Conservation (phyloP, 2,329 filamentous ascomycete species). For the Penicillium sclerotiorum region DNA sequence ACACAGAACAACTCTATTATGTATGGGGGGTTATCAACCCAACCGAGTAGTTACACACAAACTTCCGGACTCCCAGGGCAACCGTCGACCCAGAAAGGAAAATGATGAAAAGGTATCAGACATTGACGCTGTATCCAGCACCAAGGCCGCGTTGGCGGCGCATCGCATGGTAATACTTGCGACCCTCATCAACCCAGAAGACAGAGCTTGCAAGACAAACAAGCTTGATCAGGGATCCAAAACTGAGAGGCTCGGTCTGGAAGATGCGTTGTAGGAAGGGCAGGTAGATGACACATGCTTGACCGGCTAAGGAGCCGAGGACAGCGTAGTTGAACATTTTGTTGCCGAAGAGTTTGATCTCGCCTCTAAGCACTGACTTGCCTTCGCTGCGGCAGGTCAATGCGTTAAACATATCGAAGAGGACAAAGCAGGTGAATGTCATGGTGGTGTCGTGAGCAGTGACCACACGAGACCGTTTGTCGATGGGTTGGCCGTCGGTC, state of each 20-base stretch:
- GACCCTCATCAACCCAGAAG: slow-evolving; percentile 89
- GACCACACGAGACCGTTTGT: slow-evolving; percentile 61
- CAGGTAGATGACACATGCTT: slow-evolving; percentile 90
- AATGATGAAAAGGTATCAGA: slow-evolving; percentile 27
- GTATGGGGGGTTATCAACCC: slow-evolving; percentile 20
- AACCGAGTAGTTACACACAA: slow-evolving; percentile 17
- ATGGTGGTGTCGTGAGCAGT: slow-evolving; percentile 96
- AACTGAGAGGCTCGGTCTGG: slow-evolving; percentile 82
- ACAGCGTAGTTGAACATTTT: slow-evolving; percentile 97
- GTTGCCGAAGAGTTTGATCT: slow-evolving; percentile 81
- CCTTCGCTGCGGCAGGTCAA: slow-evolving; percentile 87
- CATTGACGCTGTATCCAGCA: slow-evolving; percentile 46
- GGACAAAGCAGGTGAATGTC: slow-evolving; percentile 98
- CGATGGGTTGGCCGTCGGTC: slow-evolving; percentile 43
- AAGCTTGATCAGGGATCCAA: slow-evolving; percentile 74
- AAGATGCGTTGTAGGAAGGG: slow-evolving; percentile 93
- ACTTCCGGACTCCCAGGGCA: background rate
- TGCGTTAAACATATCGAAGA: slow-evolving; percentile 99
- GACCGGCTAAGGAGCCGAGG: slow-evolving; percentile 77
- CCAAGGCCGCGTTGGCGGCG: slow-evolving; percentile 37
- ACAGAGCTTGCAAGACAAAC: slow-evolving; percentile 80
- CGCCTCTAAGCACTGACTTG: slow-evolving; percentile 85
- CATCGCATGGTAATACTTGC: slow-evolving; percentile 66
- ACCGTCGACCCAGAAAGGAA: background rate
- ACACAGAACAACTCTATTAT: slow-evolving; percentile 18